Base-by-base conservation (phyloP, 2,329 filamentous ascomycete genomes). In the Colletotrichum gloeosporioides region DNA sequence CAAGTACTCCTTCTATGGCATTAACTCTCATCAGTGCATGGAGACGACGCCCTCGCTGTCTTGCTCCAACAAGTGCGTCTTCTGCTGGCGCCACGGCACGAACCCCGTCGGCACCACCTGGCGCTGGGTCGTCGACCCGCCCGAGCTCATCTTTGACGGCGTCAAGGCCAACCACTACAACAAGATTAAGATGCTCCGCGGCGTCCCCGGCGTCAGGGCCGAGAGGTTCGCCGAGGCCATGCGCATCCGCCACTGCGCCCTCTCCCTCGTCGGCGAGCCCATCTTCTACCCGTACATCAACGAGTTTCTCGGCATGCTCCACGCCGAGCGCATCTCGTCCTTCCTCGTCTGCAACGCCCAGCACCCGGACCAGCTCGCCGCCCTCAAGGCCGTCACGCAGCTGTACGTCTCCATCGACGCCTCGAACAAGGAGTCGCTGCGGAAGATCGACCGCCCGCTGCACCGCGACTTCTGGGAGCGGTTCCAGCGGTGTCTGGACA, bases 211-310 rank as follows among this genome's bases (percentile, higher is more conserved):
- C 7, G 95, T 99, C 6, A 92, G 96, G 13, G 95, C 96, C 1
- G 96, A 99, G 85, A 91, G 97, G 5, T 99, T 98, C 82, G 92
- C 94, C 8, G 97, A 99, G 87, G 96, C 96, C 0, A 95, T 98
- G 93, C 91, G 93, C 57, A 98, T 99, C 80, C 91, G 95, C 1
- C 96, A 99, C 85, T 99, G 96, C 84, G 97, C 97, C 0, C 88
- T 99, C 62, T 95, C 93, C 79, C 89, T 99, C 12, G 97, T 99
- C 27, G 96, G 97, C 79, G 96, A 99, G 85, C 96, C 96, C n/a
- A 98, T 98, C 80, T 99, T 99, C 87, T 99, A 99, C 84, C 97
- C 97, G 12, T 93, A 98, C 82, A 99, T 99, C 89, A 98, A 99
- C 85, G 94, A 96, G 82, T 96, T 99, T 81, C 88, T 98, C 1